phyloP scores from a whole-genome alignment of 2,329 filamentous ascomycete species.

The Neocatenulostroma microsporum region DNA sequence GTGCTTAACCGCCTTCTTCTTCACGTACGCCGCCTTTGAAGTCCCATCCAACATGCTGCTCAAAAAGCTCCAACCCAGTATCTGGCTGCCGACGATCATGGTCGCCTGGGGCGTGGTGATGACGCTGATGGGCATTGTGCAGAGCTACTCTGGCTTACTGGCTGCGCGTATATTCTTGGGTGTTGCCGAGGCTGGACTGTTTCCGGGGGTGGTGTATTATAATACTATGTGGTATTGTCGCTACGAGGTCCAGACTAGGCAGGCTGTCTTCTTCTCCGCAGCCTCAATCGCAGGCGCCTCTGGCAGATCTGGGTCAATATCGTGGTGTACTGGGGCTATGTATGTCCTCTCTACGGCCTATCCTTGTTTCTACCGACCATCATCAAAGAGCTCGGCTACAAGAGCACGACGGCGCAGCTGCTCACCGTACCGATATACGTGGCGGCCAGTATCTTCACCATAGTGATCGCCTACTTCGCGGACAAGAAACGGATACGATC shows the following conservation, averaged over 20 bases:
- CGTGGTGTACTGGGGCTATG: constrained; percentile 28
- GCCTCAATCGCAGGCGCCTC: too few relatives aligned
- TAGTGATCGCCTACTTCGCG: constrained; percentile 19
- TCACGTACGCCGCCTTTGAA: constrained; percentile 34
- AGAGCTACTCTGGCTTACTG: constrained; percentile 21
- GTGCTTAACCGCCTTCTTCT: constrained; percentile 30
- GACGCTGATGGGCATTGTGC: constrained; percentile 21
- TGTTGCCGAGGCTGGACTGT: constrained; percentile 21
- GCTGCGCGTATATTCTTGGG: constrained; percentile 19
- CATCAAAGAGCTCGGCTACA: constrained; percentile 59
- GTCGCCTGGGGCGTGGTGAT: constrained; percentile 18
- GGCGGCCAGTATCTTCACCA: constrained; percentile 16
- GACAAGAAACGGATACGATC: too few relatives aligned
- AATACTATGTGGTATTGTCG: constrained; percentile 42
- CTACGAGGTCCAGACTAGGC: constrained; percentile 25
- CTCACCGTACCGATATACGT: constrained; percentile 38
- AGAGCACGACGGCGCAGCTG: constrained; percentile 40
- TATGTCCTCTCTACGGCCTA: constrained; percentile 18
- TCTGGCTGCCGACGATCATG: constrained; percentile 21
- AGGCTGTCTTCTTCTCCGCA: too few relatives aligned
- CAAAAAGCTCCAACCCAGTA: constrained; percentile 22
- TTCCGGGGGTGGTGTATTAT: constrained; percentile 30
- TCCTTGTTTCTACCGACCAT: constrained; percentile 41
- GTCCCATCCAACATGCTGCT: constrained; percentile 26
- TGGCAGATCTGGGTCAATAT: constrained; percentile 39